Percentiles rank a stretch among this genome's conserved stretches.
Conservation (phyloP, 441 rosid species). For the Populus trichocarpa region DNA sequence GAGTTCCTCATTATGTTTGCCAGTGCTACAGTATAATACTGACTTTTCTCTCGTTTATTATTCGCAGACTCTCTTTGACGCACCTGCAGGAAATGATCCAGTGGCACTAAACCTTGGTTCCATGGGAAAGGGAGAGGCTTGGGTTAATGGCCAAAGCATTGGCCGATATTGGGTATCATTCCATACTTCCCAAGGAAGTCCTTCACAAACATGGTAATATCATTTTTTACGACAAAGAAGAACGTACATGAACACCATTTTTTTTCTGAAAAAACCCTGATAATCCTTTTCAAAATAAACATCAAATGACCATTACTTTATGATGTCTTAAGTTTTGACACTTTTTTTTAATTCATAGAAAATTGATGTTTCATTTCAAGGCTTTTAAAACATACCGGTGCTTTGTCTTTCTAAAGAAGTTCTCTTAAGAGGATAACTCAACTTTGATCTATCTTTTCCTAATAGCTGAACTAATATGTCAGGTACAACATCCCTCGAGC, state of each 20-base stretch:
- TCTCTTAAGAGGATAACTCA: not conserved
- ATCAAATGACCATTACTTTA: not conserved
- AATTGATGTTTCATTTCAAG: not conserved
- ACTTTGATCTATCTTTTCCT: not conserved
- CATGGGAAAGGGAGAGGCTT: conserved; percentile 82
- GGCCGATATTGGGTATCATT: conserved; percentile 78
- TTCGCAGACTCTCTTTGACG: conserved; percentile 49
- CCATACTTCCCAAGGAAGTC: conserved; percentile 41
- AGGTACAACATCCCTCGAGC: conserved; percentile 76
- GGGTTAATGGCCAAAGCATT: conserved; percentile 74
- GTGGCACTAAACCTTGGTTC: conserved; percentile 56
- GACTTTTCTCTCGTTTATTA: conserved; percentile 6
- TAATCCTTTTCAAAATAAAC: too few species aligned
- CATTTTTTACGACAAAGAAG: not conserved
- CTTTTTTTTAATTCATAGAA: not conserved
- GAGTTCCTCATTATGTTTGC: not conserved
- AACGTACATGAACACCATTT: not conserved
- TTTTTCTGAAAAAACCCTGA: not conserved
- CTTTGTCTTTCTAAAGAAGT: not conserved
- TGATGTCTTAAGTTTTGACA: not conserved
- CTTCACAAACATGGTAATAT: conserved; percentile 63
- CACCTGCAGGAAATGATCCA: conserved; percentile 58
- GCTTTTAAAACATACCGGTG: not conserved
- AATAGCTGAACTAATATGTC: not conserved
- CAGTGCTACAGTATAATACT: not conserved